A percentile compares a stretch with the other conserved stretches of the same genome.
Evolutionary conservation across 805 yeast species (phyloP).

Genomic region (Tetrapisispora namnaoensis): DNA sequence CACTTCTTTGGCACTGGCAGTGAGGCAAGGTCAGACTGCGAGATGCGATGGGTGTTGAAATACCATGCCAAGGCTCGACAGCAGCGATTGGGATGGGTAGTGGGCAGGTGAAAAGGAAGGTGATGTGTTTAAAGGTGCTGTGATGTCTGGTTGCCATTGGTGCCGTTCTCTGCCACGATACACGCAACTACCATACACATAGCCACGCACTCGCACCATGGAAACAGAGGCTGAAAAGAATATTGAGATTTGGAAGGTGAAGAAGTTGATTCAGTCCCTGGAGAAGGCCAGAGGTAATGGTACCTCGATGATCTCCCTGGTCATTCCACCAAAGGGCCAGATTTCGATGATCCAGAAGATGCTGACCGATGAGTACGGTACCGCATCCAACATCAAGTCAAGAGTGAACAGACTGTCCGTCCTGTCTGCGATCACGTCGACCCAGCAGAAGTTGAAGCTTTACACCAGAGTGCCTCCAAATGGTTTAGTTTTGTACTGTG

Average conservation of each 20-base stretch:
- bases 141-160: too few species aligned
- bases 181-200: background rate
- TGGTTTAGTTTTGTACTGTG: conserved; percentile 95
- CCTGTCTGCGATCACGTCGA: conserved; percentile 91
- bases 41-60: too few species aligned
- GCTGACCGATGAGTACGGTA: conserved; percentile 97
- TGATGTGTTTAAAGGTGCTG: too few species aligned
- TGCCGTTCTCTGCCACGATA: too few species aligned
- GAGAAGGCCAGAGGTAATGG: conserved; percentile 96
- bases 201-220: background rate
- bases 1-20: too few species aligned
- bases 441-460: conserved; percentile 90
- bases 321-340: conserved; percentile 93
- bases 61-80: too few species aligned
- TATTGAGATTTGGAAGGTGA: conserved; percentile 98
- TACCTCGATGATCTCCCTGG: conserved; percentile 95
- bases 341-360: conserved; percentile 77
- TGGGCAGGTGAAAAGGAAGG: too few species aligned
- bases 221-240: conserved; percentile 84
- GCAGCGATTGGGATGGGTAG: too few species aligned
- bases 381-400: conserved; percentile 95
- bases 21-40: too few species aligned
- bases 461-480: conserved; percentile 86
- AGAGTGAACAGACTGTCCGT: conserved; percentile 95
- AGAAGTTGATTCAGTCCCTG: conserved; percentile 80